phyloP scores from a whole-genome alignment of 2,329 filamentous ascomycete species.

The Metarhizium robertsii region DNA sequence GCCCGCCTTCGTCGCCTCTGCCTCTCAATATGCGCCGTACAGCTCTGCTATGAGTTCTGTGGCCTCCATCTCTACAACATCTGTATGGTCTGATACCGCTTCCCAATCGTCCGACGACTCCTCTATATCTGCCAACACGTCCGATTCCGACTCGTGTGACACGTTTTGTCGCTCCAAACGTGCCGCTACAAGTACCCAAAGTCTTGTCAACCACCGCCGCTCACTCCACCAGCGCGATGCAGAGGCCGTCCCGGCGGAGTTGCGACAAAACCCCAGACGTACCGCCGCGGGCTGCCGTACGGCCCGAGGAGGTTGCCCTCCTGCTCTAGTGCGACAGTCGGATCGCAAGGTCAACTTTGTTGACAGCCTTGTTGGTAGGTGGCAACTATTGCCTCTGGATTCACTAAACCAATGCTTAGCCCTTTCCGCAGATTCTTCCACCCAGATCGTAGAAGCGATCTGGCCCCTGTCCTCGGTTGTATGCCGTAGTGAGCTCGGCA shows the following conservation, averaged over 20 bases:
- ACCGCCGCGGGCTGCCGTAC: constrained; percentile 44
- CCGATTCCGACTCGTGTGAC: constrained; percentile 42
- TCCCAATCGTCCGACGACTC: constrained; percentile 63
- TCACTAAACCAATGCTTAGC: constrained; percentile 23
- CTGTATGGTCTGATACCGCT: constrained; percentile 66
- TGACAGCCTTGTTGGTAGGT: constrained; percentile 95
- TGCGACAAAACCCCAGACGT: constrained; percentile 55
- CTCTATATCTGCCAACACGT: constrained; percentile 51
- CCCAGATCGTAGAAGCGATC: constrained; percentile 93
- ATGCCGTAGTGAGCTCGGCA: constrained; percentile 62
- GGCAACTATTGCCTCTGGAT: constrained; percentile 16
- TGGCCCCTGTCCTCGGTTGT: constrained; percentile 85
- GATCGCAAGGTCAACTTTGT: constrained; percentile 94
- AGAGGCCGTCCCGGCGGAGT: constrained; percentile 45
- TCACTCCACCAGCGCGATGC: constrained; percentile 19
- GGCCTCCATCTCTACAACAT: constrained; percentile 66
- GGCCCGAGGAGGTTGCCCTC: constrained; percentile 54
- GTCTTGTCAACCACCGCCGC: constrained; percentile 14
- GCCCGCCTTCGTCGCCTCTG: constrained; percentile 38
- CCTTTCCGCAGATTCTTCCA: constrained; percentile 70
- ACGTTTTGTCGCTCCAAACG: constrained; percentile 27
- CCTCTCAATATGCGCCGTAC: constrained; percentile 47
- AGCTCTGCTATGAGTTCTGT: constrained; percentile 64
- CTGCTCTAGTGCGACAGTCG: constrained; percentile 72
- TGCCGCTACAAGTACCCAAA: constrained; percentile 12